phyloP scores from a whole-genome alignment of 495 filamentous ascomycete species.

The Penicillium waksmanii region DNA sequence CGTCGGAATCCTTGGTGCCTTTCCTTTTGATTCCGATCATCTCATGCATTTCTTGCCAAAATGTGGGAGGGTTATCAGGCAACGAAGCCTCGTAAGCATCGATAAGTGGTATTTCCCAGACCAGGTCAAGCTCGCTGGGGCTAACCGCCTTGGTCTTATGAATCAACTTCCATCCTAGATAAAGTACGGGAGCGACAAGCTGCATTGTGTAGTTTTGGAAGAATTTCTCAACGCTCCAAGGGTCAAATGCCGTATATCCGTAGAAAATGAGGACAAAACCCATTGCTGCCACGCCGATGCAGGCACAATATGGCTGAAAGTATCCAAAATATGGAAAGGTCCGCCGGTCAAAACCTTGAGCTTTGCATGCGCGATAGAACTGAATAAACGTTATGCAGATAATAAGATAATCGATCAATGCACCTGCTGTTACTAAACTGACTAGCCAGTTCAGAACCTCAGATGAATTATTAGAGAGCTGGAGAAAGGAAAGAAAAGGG shows the following conservation, averaged over 20 bases:
- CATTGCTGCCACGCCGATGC: not conserved
- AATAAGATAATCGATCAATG: constrained; percentile 60
- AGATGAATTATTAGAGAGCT: constrained; percentile 33
- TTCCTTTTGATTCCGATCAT: constrained; percentile 19
- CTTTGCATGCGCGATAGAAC: constrained; percentile 62
- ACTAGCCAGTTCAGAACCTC: constrained; percentile 40
- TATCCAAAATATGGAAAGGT: not conserved
- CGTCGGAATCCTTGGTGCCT: not conserved
- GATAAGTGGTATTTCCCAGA: constrained; percentile 52
- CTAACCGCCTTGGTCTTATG: constrained; percentile 54
- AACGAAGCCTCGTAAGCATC: constrained; percentile 38
- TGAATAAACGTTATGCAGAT: constrained; percentile 59
- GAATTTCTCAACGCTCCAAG: constrained; percentile 54
- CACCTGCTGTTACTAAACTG: constrained; percentile 41
- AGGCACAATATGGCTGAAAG: not conserved
- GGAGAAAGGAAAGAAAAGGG: constrained; percentile 46
- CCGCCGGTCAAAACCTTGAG: constrained; percentile 59
- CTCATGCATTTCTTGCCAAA: constrained; percentile 31
- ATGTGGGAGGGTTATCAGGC: constrained; percentile 25
- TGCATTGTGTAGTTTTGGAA: constrained; percentile 63
- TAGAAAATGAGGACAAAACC: constrained; percentile 46
- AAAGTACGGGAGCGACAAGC: constrained; percentile 51
- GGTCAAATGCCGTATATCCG: constrained; percentile 57
- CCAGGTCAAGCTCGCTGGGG: constrained; percentile 54
- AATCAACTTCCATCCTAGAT: constrained; percentile 58